phyloP scores from a whole-genome alignment of 1,139 yeast genomes.

The Hanseniaspora uvarum region DNA sequence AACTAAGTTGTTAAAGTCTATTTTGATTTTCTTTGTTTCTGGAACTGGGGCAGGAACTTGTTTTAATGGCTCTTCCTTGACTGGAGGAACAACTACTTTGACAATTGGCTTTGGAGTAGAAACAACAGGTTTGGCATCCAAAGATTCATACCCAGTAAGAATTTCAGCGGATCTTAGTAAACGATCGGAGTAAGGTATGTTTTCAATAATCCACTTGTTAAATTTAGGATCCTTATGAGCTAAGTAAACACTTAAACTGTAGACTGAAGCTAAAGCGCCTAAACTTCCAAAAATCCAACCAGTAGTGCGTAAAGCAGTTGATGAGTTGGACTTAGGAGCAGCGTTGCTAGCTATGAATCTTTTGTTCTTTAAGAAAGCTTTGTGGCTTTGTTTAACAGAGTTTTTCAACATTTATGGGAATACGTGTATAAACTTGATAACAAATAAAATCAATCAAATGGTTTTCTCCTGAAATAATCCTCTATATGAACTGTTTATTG shows the following conservation, averaged over 20 bases:
- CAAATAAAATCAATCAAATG: no score
- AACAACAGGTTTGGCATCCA: not conserved
- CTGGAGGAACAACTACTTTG: not conserved
- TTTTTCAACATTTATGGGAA: slow-evolving; percentile 5
- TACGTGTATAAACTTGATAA: no score
- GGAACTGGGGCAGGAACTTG: not conserved
- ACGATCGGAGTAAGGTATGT: not conserved
- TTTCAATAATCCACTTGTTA: slow-evolving; percentile 9
- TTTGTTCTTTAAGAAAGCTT: not conserved
- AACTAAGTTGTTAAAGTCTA: slow-evolving; percentile 11
- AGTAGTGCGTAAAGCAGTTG: not conserved
- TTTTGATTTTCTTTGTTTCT: not conserved
- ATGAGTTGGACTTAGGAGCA: not conserved
- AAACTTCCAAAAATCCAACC: not conserved
- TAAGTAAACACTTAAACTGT: not conserved
- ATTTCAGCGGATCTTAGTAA: slow-evolving; percentile 7
- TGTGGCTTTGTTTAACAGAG: not conserved
- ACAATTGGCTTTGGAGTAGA: slow-evolving; percentile 1
- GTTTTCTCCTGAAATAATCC: no score
- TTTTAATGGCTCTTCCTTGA: not conserved
- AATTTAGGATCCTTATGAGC: slow-evolving; percentile 15
- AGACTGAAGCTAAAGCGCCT: not conserved
- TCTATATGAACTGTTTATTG: no score
- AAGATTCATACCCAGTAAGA: not conserved
- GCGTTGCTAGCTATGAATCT: not conserved